Base-by-base conservation (phyloP, 176 grass and related monocot species). In the Pharus latifolius region DNA sequence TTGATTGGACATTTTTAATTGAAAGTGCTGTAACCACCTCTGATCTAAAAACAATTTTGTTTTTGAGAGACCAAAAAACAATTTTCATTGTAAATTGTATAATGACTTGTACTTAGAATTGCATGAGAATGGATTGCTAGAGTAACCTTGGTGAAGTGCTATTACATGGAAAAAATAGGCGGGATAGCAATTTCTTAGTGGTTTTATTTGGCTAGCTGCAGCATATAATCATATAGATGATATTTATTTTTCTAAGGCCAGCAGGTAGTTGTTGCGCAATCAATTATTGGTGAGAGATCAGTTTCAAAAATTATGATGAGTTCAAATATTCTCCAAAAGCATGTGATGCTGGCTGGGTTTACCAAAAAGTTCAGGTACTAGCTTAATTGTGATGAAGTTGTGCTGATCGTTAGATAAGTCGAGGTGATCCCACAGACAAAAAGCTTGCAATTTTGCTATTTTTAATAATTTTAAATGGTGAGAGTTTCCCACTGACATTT, bases 281-380 rank as follows among this genome's bases (percentile, higher is more conserved):
- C 74, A 78, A 84, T 72, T 78, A 56, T 56, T 12, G 81, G 67
- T 78, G 43, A 58, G 74, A 32, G 40, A 65, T 72, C 81, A 72
- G 49, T 74, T 71, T 78, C 74, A 49, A 15, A n/a, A 29, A 28
- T 20, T 48, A 65, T 31, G 15, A 40, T 12, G 29, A 42, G 19
- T 30, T 12, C n/a, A 6, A 66, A 51, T 49, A n/a, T 27, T 44
- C 49, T 43, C 26, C 8, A 43, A n/a, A 49, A 23, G 10, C 29
- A 56, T 11, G 3, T 33, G 70, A 82, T 58, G n/a, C 51, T 7
- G 62, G 67, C 52, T 33, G 61, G 43, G 18, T 48, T 65, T 51
- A 68, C 52, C 15, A 5, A 10, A 60, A 74, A 56, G 12, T 18
- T 38, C 22, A 63, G 8, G 33, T 6, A 3, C 1, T 14, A 5